A percentile compares a stretch with the other conserved stretches of the same genome.
phyloP scores from a whole-genome alignment of 371 early-diverging fungal species.

The Mucor racemosus region DNA sequence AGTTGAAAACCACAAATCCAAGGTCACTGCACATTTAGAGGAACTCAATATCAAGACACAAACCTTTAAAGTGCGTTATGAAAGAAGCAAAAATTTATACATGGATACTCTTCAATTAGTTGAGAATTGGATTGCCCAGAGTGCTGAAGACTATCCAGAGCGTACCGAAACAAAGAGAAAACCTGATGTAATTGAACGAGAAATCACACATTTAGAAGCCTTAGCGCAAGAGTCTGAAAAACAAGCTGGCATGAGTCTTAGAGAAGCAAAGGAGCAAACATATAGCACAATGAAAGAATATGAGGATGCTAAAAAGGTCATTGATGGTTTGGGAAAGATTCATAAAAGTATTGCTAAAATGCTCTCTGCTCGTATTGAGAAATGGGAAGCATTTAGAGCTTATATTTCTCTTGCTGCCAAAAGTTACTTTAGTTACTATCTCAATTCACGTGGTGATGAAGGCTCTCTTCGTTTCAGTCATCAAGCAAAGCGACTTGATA shows the following conservation, averaged over 20 bases:
- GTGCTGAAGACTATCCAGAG: conserved; percentile 62
- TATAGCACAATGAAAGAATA: conserved; percentile 53
- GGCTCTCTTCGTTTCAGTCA: conserved; percentile 90
- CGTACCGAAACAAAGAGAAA: conserved; percentile 62
- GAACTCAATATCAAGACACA: neutral
- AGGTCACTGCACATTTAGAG: neutral
- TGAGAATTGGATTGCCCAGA: conserved; percentile 54
- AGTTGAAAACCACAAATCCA: conserved; percentile 8
- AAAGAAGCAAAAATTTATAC: neutral
- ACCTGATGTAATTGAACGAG: conserved; percentile 58
- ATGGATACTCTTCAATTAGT: conserved; percentile 6
- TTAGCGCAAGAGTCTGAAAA: neutral
- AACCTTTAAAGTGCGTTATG: conserved; percentile 3
- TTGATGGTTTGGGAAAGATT: conserved; percentile 56
- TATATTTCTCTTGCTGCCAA: conserved; percentile 79
- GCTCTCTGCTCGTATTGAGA: conserved; percentile 61
- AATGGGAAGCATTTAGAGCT: conserved; percentile 71
- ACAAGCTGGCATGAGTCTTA: conserved; percentile 45
- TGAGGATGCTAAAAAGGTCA: conserved; percentile 60
- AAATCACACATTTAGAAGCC: neutral
- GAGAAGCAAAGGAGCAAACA: conserved; percentile 61
- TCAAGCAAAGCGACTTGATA: conserved; percentile 65
- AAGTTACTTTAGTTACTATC: conserved; percentile 71
- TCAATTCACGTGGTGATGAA: conserved; percentile 85
- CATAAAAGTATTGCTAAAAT: conserved; percentile 46